Conservation (phyloP, 2,329 filamentous ascomycete species). For the Pleoardoris graminearum region DNA sequence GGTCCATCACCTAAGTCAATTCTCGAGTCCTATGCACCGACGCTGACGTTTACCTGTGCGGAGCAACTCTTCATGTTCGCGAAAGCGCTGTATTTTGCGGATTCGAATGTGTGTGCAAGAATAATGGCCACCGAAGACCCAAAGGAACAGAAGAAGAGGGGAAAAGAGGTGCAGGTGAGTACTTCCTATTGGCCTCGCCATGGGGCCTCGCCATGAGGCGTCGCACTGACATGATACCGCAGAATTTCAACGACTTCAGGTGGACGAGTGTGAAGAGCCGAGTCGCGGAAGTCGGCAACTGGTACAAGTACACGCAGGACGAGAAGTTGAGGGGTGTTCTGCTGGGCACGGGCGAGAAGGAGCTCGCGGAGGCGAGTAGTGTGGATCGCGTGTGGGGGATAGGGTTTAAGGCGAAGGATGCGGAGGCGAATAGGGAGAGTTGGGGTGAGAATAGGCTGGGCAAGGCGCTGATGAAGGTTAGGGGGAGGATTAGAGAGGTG, state of each 20-base stretch:
- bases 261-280: conserved; percentile 53
- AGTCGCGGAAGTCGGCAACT: conserved; percentile 56
- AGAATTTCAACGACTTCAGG: conserved; percentile 48
- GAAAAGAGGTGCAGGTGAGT: conserved; percentile 49
- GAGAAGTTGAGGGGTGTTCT: conserved; percentile 50
- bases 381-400: conserved; percentile 19
- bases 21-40: not conserved
- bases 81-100: conserved; percentile 24
- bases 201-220: too few species aligned
- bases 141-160: conserved; percentile 52
- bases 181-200: too few species aligned
- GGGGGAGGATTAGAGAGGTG: conserved; percentile 50
- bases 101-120: conserved; percentile 39
- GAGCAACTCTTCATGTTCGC: conserved; percentile 24
- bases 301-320: conserved; percentile 56
- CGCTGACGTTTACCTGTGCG: conserved; percentile 16
- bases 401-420: conserved; percentile 17
- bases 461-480: conserved; percentile 62
- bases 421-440: conserved; percentile 40
- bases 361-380: conserved; percentile 59
- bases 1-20: not conserved
- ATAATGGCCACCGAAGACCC: conserved; percentile 51
- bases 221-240: too few species aligned
- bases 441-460: conserved; percentile 69
- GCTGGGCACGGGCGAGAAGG: conserved; percentile 55